Base-by-base conservation (phyloP, 2,329 filamentous ascomycete species). In the Fusarium sp. region DNA sequence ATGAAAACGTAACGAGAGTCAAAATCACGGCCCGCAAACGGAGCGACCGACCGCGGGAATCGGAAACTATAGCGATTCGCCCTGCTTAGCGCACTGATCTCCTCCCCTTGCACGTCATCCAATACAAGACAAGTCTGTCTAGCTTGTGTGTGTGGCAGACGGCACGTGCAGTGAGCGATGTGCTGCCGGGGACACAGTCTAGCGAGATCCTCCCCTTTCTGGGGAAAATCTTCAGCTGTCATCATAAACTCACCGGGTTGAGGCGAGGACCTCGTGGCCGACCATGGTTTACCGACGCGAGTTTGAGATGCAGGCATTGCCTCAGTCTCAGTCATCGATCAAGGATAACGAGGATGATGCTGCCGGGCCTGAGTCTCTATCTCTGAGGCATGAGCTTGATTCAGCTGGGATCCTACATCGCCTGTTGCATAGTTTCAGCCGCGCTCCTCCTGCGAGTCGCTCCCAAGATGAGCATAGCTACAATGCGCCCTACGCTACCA, bases 261-360 rank as follows among this genome's bases (percentile, higher is more conserved):
- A 29, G 23, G 48, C 17, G 15, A 17, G 23, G 6, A 25, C 23
- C 23, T 25, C 23, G 23, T 9, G 25, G 49, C 33, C 15, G 33
- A 36, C 35, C 61, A 80, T 63, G 62, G 49, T 54, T n/a, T 64
- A 65, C 43, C 57, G 59, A 10, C 49, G 53, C n/a, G 62, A 60
- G 31, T 41, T 63, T 21, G 57, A 66, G 49, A 65, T 65, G 62
- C 53, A 63, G 41, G 53, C 62, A 3, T 32, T 48, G 5, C 49
- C 57, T 9, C 61, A 43, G 2, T 48, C 38, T 2, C 35, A 42
- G 9, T 37, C 48, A 21, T 39, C 51, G 11, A 19, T n/a, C 15
- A 66, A 59, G 15, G 27, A 17, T 21, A n/a, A 38, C 15, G 52
- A 51, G 15, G 45, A 37, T 29, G 50, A 37, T 13, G 33, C 46